A percentile compares a stretch with the other conserved stretches of the same genome.
Conservation (phyloP, 371 early-diverging fungal genomes). For the Actinomucor elegans region DNA sequence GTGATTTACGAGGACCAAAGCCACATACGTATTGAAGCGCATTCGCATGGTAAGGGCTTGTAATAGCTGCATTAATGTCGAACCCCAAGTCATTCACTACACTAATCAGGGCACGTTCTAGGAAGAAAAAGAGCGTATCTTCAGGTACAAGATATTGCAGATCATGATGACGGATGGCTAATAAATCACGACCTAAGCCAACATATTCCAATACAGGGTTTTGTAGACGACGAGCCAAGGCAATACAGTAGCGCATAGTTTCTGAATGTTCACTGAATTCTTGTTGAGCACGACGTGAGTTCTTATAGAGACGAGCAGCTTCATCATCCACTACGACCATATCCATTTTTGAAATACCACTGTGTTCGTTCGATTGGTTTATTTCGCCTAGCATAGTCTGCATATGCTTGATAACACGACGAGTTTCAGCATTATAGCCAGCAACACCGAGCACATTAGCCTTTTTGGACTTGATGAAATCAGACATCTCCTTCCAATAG, state of each 20-base stretch:
- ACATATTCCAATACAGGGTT: conserved; percentile 87
- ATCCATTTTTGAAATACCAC: conserved; percentile 22
- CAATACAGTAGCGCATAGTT: conserved; percentile 85
- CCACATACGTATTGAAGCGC: conserved; percentile 91
- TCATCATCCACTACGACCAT: conserved; percentile 82
- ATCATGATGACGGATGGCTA: conserved; percentile 72
- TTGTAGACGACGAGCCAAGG: conserved; percentile 84
- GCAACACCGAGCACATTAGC: conserved; percentile 85
- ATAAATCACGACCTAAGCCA: conserved; percentile 73
- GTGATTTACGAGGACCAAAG: conserved; percentile 93
- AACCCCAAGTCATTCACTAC: conserved; percentile 86
- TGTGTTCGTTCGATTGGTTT: conserved; percentile 34
- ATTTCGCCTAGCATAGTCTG: conserved; percentile 57
- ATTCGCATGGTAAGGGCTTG: conserved; percentile 66
- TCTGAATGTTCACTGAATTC: conserved; percentile 72
- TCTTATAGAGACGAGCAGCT: conserved; percentile 81
- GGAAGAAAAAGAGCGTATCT: conserved; percentile 57
- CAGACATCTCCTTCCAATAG: conserved; percentile 52
- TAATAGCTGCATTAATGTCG: conserved; percentile 81
- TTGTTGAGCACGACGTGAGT: conserved; percentile 68
- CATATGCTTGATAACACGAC: conserved; percentile 70
- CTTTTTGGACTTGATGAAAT: conserved; percentile 59
- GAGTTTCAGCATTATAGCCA: conserved; percentile 76
- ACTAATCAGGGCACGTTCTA: conserved; percentile 90
- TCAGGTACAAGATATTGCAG: conserved; percentile 74